phyloP scores from a whole-genome alignment of 1,139 yeast genomes.

The Debaryomyces subglobosus region DNA sequence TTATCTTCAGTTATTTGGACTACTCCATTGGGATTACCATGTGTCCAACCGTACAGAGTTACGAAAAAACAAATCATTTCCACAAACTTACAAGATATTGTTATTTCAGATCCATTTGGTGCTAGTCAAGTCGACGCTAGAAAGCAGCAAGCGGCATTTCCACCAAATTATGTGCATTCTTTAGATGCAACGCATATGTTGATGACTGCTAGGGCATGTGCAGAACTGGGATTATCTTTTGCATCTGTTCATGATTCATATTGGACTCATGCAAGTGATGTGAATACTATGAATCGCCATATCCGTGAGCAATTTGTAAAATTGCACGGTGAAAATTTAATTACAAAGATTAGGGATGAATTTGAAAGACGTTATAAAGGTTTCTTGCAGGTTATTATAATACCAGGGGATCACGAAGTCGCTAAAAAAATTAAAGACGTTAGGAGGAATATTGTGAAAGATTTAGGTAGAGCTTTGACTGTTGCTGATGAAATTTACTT shows the following conservation, averaged over 20 bases:
- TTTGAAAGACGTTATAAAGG: conserved; percentile 80
- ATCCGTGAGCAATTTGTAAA: conserved; percentile 80
- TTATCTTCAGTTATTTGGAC: conserved; percentile 97
- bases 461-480: conserved; percentile 60
- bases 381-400: conserved; percentile 60
- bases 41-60: conserved; percentile 93
- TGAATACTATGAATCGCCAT: conserved; percentile 69
- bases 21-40: conserved; percentile 88
- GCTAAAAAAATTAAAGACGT: conserved; percentile 54
- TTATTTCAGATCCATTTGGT: conserved; percentile 81
- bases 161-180: conserved; percentile 95
- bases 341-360: conserved; percentile 72
- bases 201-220: conserved; percentile 81
- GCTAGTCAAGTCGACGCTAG: conserved; percentile 82
- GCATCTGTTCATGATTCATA: conserved; percentile 98
- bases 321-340: conserved; percentile 73
- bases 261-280: conserved; percentile 95
- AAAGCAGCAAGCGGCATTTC: conserved; percentile 90
- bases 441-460: conserved; percentile 51
- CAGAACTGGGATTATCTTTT: conserved; percentile 68
- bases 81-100: conserved; percentile 83
- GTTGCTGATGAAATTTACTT: conserved; percentile 73
- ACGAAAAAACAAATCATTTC: conserved; percentile 62
- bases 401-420: conserved; percentile 56
- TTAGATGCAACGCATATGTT: conserved; percentile 97